Conservation (phyloP, 2,329 filamentous ascomycete species). For the Alternaria sp. region DNA sequence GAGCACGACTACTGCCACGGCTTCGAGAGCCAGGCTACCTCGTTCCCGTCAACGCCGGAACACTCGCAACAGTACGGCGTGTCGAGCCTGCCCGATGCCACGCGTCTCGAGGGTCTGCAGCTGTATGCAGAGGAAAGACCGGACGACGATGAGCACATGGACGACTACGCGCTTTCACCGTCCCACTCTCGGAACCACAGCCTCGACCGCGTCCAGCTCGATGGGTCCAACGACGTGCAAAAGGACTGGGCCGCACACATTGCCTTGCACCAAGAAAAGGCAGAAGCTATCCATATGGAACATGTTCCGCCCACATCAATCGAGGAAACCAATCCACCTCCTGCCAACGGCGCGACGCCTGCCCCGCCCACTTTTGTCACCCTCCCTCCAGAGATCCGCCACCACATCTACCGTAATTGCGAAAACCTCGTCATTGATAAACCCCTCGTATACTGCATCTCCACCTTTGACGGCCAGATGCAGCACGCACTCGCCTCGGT, state of each 20-base stretch:
- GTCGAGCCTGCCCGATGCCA: slow-evolving; percentile 34
- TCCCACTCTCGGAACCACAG: slow-evolving; percentile 35
- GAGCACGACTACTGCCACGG: slow-evolving; percentile 33
- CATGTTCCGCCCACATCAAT: background rate
- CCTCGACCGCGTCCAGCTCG: slow-evolving; percentile 26
- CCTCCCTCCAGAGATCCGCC: slow-evolving; percentile 50
- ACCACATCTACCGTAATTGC: slow-evolving; percentile 51
- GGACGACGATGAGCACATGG: slow-evolving; percentile 41
- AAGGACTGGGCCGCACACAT: slow-evolving; percentile 33
- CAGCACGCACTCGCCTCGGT: slow-evolving; percentile 51
- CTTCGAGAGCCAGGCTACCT: slow-evolving; percentile 30
- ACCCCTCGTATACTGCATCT: slow-evolving; percentile 54
- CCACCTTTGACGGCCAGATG: slow-evolving; percentile 48
- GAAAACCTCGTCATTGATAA: slow-evolving; percentile 47
- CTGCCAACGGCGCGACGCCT: slow-evolving; percentile 14
- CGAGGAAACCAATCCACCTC: background rate
- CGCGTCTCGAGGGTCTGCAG: slow-evolving; percentile 29
- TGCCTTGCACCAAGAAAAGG: slow-evolving; percentile 20
- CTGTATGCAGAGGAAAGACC: slow-evolving; percentile 22
- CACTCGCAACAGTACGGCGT: slow-evolving; percentile 28
- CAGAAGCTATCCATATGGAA: slow-evolving; percentile 24
- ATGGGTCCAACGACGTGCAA: slow-evolving; percentile 28
- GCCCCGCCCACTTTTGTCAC: slow-evolving; percentile 44
- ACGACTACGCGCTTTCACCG: slow-evolving; percentile 43
- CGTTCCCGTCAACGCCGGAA: slow-evolving; percentile 35